Base-by-base conservation (phyloP, 805 yeast species). In the Lipomyces yamanashiensis region DNA sequence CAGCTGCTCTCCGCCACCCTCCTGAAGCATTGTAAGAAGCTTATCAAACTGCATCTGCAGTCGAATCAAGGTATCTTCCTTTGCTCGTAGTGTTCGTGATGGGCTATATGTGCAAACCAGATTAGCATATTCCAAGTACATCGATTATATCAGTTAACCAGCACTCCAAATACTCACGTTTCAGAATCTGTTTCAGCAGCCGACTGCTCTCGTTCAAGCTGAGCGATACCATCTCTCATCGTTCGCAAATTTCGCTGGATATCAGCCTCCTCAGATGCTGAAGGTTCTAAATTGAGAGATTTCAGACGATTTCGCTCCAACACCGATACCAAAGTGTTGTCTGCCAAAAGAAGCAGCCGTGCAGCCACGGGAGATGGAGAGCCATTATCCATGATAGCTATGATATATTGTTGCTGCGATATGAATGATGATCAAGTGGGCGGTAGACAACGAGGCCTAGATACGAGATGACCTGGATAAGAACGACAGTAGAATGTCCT, bases 281-380 rank as follows among this genome's bases (percentile, higher is more conserved):
- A 66, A 21, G 73, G 70, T 41, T 67, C 70, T 43, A 73, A 66
- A 39, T 71, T 71, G n/a, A 75, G 64, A 28, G 66, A 55, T 23
- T 63, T 54, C 44, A 75, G 67, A 36, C 77, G 68, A 50, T 71
- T 66, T 23, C 74, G 67, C 61, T 75, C 78, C 15, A 73, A 73
- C 12, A 75, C 67, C 2, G 74, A 67, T 15, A 73, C 72, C 54
- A 69, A 70, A 0, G 74, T 70, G 56, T 71, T 72, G 62, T 75
- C 78, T 2, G 71, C 69, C 44, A 75, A 58, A 9, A 73, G 64
- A 43, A 65, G 61, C 12, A 72, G 62, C 51, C 51, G 48, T 21
- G 53, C 43, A 8, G 68, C 59, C 7, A 47, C 17, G 39, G 59
- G 57, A 10, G 64, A 50, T 19, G 41, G 53, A 9, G 33, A 8